These are phyloP conservation scores for Boletus fagicola DNA, from an alignment of 768 basidiomycete genomes.

Conservation along the genomic window DNA sequence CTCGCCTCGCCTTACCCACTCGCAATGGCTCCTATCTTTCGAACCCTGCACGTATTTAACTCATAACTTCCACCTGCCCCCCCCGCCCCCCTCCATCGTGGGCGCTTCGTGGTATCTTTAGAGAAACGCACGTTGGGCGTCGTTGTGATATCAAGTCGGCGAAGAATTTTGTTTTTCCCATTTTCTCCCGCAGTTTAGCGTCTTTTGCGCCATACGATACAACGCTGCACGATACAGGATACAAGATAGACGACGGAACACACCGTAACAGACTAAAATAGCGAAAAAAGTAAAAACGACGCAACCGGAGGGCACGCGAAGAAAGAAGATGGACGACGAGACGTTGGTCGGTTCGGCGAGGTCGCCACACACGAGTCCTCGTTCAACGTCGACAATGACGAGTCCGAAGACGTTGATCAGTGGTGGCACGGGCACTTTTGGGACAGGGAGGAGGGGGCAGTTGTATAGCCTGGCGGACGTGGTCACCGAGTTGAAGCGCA, in stretches of 20 bases:
- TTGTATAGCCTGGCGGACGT: conserved; percentile 44
- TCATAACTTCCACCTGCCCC: neutral
- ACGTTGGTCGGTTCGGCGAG: conserved; percentile 21
- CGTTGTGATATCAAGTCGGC: conserved; percentile 11
- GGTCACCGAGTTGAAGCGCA: conserved; percentile 42
- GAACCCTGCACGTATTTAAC: conserved; percentile 22
- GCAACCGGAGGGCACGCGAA: neutral
- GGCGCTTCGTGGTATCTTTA: conserved; percentile 4
- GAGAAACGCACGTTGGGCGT: neutral
- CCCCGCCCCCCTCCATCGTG: conserved; percentile 13
- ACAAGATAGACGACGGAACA: neutral
- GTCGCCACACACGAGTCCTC: conserved; percentile 23
- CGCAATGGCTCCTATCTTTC: neutral
- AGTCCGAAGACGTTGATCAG: conserved; percentile 12
- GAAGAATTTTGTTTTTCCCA: neutral
- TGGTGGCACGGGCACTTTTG: conserved; percentile 1
- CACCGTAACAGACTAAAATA: neutral
- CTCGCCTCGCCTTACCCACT: conserved; percentile 17
- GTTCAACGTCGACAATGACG: conserved; percentile 16
- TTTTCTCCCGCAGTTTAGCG: neutral
- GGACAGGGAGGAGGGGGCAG: conserved; percentile 34
- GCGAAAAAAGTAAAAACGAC: neutral
- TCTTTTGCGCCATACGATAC: neutral
- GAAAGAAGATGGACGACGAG: conserved; percentile 25
- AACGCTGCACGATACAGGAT: neutral